Base-by-base conservation (phyloP, 805 yeast species). In the Saccharomycopsis olivae region DNA sequence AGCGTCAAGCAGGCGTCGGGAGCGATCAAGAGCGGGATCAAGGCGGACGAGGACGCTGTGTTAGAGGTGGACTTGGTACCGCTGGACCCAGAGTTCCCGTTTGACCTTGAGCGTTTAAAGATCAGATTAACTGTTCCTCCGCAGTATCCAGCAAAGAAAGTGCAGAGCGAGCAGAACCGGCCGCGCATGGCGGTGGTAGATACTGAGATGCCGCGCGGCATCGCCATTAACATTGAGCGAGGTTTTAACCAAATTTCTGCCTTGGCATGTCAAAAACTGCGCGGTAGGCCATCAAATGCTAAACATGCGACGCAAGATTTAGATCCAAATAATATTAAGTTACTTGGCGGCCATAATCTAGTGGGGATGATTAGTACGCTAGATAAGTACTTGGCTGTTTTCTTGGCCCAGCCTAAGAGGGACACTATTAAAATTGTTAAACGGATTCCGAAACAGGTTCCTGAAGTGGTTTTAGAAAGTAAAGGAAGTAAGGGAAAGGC, bases 81-180 rank as follows among this genome's bases (percentile, higher is more conserved):
- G 0, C 64, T 78, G 0, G 88, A 79, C 52, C 87, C 87, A 0
- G 81, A 79, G 33, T 81, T 82, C 52, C 80, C 87, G 0, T 80
- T 65, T 51, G 85, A 77, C 39, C 55, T 81, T 23, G 68, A 66
- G 2, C 50, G 54, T n/a, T 61, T 81, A 41, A 66, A 69, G 36
- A 51, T 80, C 24, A 67, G 72, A 33, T 54, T 82, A 24, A 56
- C 64, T 29, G 61, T 81, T 3, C 85, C 89, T 0, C 51, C 56
- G 2, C 59, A 58, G 25, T 81, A 77, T 49, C 86, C 86, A 0
- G 25, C 31, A 35, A 47, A 53, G 21, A 51, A 51, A 25, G 38
- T 42, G 28, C 20, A 32, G n/a, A 28, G 31, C 2, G 17, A 16
- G 2, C 51, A 52, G n/a, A 56, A 52, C 3, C 46, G 53, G 14